phyloP scores from a whole-genome alignment of 768 basidiomycete genomes.

The Ramaria sp. region DNA sequence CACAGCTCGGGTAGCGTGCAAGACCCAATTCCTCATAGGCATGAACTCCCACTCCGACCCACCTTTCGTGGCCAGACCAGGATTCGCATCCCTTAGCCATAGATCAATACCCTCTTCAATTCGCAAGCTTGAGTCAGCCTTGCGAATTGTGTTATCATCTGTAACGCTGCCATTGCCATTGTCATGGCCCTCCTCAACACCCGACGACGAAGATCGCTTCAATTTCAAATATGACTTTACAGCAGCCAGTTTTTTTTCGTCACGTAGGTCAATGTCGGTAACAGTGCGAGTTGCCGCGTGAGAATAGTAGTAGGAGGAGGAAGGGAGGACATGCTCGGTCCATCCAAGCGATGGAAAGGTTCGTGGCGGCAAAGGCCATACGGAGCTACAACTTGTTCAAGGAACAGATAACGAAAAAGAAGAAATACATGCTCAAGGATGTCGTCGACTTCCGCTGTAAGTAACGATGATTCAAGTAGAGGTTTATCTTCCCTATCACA shows the following conservation, averaged over 20 bases:
- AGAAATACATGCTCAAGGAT: constrained; percentile 7
- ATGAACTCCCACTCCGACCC: constrained; percentile 23
- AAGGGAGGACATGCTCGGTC: constrained; percentile 68
- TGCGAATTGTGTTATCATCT: constrained; percentile 13
- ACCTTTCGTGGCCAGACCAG: constrained; percentile 18
- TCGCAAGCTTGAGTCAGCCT: constrained; percentile 37
- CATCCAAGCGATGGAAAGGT: constrained; percentile 53
- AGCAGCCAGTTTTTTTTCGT: constrained; percentile 35
- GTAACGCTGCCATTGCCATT: constrained; percentile 4
- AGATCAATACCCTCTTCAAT: constrained; percentile 20
- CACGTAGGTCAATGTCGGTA: constrained; percentile 63
- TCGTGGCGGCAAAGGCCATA: constrained; percentile 20
- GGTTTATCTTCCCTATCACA: neutral
- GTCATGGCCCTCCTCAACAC: neutral
- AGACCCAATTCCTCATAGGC: constrained; percentile 48
- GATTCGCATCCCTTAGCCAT: constrained; percentile 43
- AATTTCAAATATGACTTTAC: constrained; percentile 36
- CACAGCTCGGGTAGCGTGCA: constrained; percentile 49
- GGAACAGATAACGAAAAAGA: neutral
- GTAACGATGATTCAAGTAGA: neutral
- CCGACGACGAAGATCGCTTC: constrained; percentile 9
- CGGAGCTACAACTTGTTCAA: constrained; percentile 11
- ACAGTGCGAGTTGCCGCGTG: constrained; percentile 50
- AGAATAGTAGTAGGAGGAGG: constrained; percentile 58
- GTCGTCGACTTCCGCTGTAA: constrained; percentile 1